These are phyloP conservation scores for Phascolomyces articulosus DNA, from an alignment of 371 early-diverging fungal genomes.

Conservation along the genomic window DNA sequence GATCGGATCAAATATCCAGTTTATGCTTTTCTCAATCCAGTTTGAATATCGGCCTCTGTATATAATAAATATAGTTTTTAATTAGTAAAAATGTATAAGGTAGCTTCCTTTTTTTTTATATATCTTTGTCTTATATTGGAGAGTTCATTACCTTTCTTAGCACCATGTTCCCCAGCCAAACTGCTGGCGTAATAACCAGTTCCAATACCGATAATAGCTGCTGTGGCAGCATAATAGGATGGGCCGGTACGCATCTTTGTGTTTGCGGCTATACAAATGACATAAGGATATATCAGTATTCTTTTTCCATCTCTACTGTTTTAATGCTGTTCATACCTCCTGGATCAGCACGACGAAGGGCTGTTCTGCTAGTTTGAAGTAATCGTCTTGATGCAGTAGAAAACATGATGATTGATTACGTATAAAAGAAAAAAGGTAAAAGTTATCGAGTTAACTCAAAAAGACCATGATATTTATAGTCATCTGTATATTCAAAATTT, in stretches of 20 bases:
- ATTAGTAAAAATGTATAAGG: no score
- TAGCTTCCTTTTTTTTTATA: not conserved
- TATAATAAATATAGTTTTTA: not conserved
- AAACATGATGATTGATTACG: no score
- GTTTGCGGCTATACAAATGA: conserved; percentile 6
- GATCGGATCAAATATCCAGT: not conserved
- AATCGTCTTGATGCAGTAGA: not conserved
- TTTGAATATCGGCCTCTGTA: not conserved
- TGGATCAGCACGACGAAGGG: not conserved
- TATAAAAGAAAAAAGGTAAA: no score
- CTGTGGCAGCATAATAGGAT: not conserved
- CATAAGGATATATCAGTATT: no score
- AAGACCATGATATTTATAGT: no score
- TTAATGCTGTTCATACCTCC: not conserved
- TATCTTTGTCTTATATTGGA: no score
- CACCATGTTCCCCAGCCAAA: not conserved
- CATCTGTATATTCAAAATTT: no score
- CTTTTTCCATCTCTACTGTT: no score
- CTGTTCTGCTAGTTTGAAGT: not conserved
- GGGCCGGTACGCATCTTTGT: conserved; percentile 10
- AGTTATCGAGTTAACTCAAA: no score
- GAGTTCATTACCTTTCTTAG: not conserved
- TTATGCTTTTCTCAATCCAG: not conserved
- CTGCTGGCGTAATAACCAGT: not conserved
- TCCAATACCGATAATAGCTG: conserved; percentile 6